phyloP scores from a whole-genome alignment of 2,329 filamentous ascomycete species.

The Purpureocillium takamizusanense region DNA sequence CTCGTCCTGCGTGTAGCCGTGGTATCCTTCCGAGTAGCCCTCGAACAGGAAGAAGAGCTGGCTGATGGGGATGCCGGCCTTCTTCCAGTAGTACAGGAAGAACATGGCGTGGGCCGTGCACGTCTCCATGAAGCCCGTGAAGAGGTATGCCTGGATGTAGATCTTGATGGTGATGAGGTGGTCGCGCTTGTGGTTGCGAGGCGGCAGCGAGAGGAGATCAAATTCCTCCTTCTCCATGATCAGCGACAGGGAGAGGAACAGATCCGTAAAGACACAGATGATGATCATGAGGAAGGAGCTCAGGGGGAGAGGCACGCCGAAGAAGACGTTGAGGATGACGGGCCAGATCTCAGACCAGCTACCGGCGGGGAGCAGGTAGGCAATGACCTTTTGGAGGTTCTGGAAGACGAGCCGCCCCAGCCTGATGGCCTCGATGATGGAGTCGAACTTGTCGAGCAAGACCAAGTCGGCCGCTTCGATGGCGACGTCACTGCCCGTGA shows the following conservation, averaged over 20 bases:
- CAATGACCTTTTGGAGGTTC: constrained; percentile 31
- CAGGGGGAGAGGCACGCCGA: constrained; percentile 41
- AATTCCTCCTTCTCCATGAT: constrained; percentile 49
- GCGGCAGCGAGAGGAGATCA: constrained; percentile 39
- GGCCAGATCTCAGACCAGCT: constrained; percentile 50
- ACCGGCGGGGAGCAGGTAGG: constrained; percentile 40
- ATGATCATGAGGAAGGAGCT: constrained; percentile 49
- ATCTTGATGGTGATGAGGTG: constrained; percentile 44
- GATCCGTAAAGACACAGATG: constrained; percentile 46
- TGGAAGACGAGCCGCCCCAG: constrained; percentile 30
- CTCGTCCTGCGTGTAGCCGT: constrained; percentile 35
- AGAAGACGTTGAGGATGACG: constrained; percentile 45
- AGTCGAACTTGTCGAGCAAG: constrained; percentile 62
- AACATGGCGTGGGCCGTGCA: constrained; percentile 41
- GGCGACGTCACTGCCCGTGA: constrained; percentile 54
- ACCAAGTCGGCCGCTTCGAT: constrained; percentile 58
- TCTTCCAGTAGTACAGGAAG: constrained; percentile 41
- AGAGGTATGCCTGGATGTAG: constrained; percentile 42
- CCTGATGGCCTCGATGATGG: constrained; percentile 57
- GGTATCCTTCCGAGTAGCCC: constrained; percentile 36
- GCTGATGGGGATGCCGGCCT: constrained; percentile 35
- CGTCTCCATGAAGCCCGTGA: constrained; percentile 42
- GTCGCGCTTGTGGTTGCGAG: constrained; percentile 38
- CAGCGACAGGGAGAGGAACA: constrained; percentile 39
- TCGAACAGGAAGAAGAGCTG: constrained; percentile 42